These are phyloP conservation scores for Physcomitrium patens DNA, from an alignment of 225 moss, liverwort and hornwort genomes.

Conservation along the genomic window DNA sequence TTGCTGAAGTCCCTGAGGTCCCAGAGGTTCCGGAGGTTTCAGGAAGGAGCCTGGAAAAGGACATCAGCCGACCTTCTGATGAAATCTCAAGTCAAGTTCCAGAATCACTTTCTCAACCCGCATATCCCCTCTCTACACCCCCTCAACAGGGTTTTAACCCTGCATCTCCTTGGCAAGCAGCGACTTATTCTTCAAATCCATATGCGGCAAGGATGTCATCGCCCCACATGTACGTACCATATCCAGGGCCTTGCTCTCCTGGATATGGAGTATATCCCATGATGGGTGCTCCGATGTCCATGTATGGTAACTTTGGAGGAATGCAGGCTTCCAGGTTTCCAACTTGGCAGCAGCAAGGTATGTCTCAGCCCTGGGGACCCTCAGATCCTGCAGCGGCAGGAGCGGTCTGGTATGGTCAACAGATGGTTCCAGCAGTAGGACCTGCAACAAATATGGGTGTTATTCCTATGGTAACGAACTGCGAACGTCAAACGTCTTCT, in stretches of 20 bases:
- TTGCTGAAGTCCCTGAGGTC: conserved; percentile 43
- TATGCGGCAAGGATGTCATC: conserved; percentile 51
- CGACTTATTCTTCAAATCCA: conserved; percentile 41
- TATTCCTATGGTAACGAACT: conserved; percentile 15
- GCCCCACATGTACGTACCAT: conserved; percentile 59
- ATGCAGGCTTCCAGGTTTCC: conserved; percentile 34
- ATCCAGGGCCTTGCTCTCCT: conserved; percentile 45
- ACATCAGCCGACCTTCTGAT: conserved; percentile 18
- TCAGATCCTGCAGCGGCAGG: conserved; percentile 35
- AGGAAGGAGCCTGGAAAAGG: conserved; percentile 21
- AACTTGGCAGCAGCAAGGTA: conserved; percentile 48
- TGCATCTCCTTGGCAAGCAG: conserved; percentile 42
- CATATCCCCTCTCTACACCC: conserved; percentile 35
- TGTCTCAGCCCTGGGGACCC: conserved; percentile 33
- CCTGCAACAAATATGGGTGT: conserved; percentile 15
- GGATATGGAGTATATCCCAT: conserved; percentile 55
- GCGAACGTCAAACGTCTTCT: conserved; percentile 24
- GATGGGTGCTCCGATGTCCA: conserved; percentile 46
- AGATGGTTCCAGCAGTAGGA: conserved; percentile 25
- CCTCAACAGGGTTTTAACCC: conserved; percentile 40
- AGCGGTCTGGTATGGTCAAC: conserved; percentile 45
- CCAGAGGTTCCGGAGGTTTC: conserved; percentile 19
- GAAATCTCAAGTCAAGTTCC: conserved; percentile 28
- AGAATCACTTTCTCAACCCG: conserved; percentile 32
- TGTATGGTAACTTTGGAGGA: conserved; percentile 44